A percentile compares a stretch with the other conserved stretches of the same genome.
Evolutionary conservation across 805 yeast species (phyloP).

Genomic region (Ogataea ramenticola): DNA sequence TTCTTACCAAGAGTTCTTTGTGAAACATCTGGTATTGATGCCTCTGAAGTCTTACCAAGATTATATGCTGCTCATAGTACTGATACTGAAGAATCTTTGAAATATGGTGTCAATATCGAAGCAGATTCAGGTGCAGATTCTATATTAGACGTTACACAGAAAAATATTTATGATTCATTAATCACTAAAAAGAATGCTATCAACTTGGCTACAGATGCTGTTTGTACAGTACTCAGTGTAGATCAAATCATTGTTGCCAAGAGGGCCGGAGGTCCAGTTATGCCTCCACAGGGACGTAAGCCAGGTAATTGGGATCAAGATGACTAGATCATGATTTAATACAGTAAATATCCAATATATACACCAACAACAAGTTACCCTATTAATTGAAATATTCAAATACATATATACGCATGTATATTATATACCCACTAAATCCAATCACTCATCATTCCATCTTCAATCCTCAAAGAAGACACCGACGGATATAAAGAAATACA

Average conservation of each 20-base stretch:
- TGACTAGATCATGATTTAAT: slow-evolving; percentile 35
- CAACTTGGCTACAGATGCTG: slow-evolving; percentile 92
- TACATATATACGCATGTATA: too few species aligned
- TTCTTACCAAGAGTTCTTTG: slow-evolving; percentile 88
- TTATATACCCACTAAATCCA: too few species aligned
- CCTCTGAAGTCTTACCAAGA: slow-evolving; percentile 83
- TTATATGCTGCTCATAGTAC: slow-evolving; percentile 72
- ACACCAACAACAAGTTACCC: too few species aligned
- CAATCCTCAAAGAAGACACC: too few species aligned
- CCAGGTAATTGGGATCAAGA: slow-evolving; percentile 97
- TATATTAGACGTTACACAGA: slow-evolving; percentile 59
- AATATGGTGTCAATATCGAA: slow-evolving; percentile 72
- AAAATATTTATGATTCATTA: slow-evolving; percentile 72
- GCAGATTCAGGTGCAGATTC: slow-evolving; percentile 56
- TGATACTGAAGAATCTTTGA: slow-evolving; percentile 7
- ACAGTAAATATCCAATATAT: too few species aligned
- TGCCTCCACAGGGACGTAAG: slow-evolving; percentile 69
- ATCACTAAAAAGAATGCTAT: slow-evolving; percentile 82
- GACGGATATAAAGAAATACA: too few species aligned
- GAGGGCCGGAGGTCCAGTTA: slow-evolving; percentile 95
- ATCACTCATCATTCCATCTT: too few species aligned
- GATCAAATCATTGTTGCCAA: slow-evolving; percentile 99
- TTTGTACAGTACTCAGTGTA: slow-evolving; percentile 80
- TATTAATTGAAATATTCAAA: too few species aligned
- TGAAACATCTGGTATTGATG: slow-evolving; percentile 89